Evolutionary conservation across 495 filamentous ascomycete genomes (phyloP), one percentile per base, ranked within the genome.

Genomic region (Collariella sp.): DNA sequence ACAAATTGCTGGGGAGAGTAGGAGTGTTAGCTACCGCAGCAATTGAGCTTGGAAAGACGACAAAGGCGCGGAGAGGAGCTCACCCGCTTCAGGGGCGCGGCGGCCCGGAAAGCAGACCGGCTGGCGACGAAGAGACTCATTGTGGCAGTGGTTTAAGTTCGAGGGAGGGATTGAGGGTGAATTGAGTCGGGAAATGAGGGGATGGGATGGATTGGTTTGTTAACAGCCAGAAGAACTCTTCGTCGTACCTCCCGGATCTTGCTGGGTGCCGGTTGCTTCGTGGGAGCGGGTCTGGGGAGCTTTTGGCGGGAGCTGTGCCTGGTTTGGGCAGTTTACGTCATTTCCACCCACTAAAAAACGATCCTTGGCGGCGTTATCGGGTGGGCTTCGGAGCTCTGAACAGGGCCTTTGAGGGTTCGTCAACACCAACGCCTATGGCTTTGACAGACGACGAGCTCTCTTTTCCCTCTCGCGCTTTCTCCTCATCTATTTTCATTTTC

Each of bases 81-180:
- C 53, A 68, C 69, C 58, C 62, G 60, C 61, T 68, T 64, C 47
- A 70, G 31, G 33, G 58, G 57, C 42, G 59, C 61, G 40, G 62
- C 57, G 29, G 54, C 59, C 60, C 63, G 62, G 53, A 69, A 61
- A 49, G 61, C 66, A 38, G 60, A 61, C 39, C 64, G 58, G 56
- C 67, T 62, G 39, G 63, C 62, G 46, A 64, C 63, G 24, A 68
- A 68, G 26, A 68, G 24, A 38, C 63, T 68, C 62, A 73, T 70
- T 23, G 12, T 61, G 56, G n/a, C 23, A 16, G 34, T 33, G 15
- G 12, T 47, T 43, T 34, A 19, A 15, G 26, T n/a, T 50, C 20
- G 45, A 16, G 20, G 16, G n/a, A n/a, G n/a, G 13, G 22, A 7
- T 12, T 23, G 31, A 46, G 26, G 22, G 42, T 26, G 5, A 38